Evolutionary conservation across 768 basidiomycete species (phyloP).

Genomic region (Tulasnella sp.): DNA sequence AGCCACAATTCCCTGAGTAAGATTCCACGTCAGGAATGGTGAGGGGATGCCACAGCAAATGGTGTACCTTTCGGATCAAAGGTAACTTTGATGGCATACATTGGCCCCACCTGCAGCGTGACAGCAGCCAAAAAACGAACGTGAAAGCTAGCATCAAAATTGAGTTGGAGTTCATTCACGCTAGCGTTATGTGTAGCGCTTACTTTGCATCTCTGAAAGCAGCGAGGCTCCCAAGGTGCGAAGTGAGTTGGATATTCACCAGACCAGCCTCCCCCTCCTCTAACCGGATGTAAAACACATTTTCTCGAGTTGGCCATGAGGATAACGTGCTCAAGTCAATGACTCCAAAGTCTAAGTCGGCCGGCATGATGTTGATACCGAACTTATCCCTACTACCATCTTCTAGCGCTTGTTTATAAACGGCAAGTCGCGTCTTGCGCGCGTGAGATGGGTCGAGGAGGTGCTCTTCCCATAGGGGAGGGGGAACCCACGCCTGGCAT

Average conservation of each 20-base stretch:
- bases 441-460: neutral
- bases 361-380: neutral
- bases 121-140: neutral
- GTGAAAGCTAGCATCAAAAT: neutral
- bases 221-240: neutral
- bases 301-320: neutral
- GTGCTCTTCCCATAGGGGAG: neutral
- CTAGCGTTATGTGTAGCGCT: neutral
- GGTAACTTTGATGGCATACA: neutral
- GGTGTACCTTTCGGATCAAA: conserved; percentile 21
- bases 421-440: neutral
- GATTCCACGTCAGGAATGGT: neutral
- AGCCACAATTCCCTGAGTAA: conserved; percentile 6
- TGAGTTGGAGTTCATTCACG: neutral
- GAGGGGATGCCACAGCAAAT: no score
- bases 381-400: conserved; percentile 18
- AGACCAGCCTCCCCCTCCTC: neutral
- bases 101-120: neutral
- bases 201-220: neutral
- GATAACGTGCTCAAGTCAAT: conserved; percentile 3
- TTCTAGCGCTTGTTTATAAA: neutral
- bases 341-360: conserved; percentile 11
- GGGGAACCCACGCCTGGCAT: neutral
- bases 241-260: neutral
- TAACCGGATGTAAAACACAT: neutral